These are phyloP conservation scores for Myriangium duriaei DNA, from an alignment of 2,329 filamentous ascomycete species.

Conservation along the genomic window DNA sequence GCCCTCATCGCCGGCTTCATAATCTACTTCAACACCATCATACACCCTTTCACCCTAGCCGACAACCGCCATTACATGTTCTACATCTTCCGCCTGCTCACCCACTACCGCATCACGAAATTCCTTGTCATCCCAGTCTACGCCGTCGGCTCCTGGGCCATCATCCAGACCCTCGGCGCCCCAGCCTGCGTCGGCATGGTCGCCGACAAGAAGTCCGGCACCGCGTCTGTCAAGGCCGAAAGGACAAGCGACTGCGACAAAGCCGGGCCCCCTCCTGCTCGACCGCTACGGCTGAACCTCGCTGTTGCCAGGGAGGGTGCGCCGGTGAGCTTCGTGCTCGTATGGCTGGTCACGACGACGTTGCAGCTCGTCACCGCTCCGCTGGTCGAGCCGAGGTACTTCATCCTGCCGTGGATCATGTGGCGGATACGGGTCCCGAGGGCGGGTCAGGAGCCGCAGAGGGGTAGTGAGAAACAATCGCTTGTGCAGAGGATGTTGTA, in stretches of 20 bases:
- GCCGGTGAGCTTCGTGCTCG: slow-evolving; percentile 40
- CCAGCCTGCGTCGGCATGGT: slow-evolving; percentile 10
- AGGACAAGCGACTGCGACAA: slow-evolving; percentile 1
- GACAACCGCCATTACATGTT: slow-evolving; percentile 98
- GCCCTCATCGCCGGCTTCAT: slow-evolving; percentile 33
- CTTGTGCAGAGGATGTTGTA: slow-evolving; percentile 10
- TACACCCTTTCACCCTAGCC: slow-evolving; percentile 90
- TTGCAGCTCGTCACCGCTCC: slow-evolving; percentile 79
- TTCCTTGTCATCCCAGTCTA: slow-evolving; percentile 62
- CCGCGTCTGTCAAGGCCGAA: slow-evolving; percentile 2
- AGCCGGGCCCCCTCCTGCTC: slow-evolving; percentile 1
- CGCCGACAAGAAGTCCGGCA: slow-evolving; percentile 6
- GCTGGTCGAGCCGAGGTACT: slow-evolving; percentile 89
- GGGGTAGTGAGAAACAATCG: neutral
- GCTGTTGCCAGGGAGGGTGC: slow-evolving; percentile 11
- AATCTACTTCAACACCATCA: slow-evolving; percentile 75
- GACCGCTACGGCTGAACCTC: slow-evolving; percentile 10
- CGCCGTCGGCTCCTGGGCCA: slow-evolving; percentile 54
- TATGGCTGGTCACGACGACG: slow-evolving; percentile 57
- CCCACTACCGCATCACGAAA: slow-evolving; percentile 44
- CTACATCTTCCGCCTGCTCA: slow-evolving; percentile 78
- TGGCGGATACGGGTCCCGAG: slow-evolving; percentile 70
- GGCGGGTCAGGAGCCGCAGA: neutral
- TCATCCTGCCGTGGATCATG: slow-evolving; percentile 88
- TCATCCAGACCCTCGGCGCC: slow-evolving; percentile 50